Evolutionary conservation across 2,329 filamentous ascomycete genomes (phyloP), one percentile per base, ranked within the genome.

Genomic region (Nemania sp.): DNA sequence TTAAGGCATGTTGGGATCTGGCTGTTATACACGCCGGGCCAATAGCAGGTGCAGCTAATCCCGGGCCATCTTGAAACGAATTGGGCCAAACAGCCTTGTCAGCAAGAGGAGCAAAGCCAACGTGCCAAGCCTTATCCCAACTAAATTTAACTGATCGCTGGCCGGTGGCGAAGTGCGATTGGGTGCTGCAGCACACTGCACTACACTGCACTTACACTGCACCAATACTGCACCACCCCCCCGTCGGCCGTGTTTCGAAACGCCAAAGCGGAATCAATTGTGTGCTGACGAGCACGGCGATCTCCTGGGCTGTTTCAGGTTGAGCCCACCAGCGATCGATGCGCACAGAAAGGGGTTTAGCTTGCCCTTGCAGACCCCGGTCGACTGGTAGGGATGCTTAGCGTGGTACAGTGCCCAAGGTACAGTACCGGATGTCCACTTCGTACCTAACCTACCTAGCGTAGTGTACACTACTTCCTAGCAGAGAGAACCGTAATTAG

Each of bases 231-330:
- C 17, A 20, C 44, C 43, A 54, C 52, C 51, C 54, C 50, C 49
- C 57, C 57, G 45, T 52, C 48, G 49, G 57, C 44, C 60, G 54
- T 65, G 64, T 66, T 67, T 67, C 65, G 65, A 67, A 67, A 67
- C 65, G 59, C 63, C 61, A 57, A 58, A 62, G 57, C 60, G 62
- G 50, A 44, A 54, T 56, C 50, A 30, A 52, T 53, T 36, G 50
- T 34, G 39, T 37, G 47, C 47, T 60, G 50, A 61, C 50, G 53
- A 48, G 56, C 48, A 47, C 42, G 61, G 59, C 60, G 64, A 61
- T 60, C 62, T 62, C 60, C 59, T 53, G 54, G 50, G 48, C 52
- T 58, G 65, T 67, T 67, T 67, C 65, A 67, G 63, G 65, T 67
- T 66, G 57, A 63, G 61, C 61, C 65, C 57, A 64, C 52, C 47